phyloP scores from a whole-genome alignment of 768 basidiomycete genomes.

The Postia placenta region DNA sequence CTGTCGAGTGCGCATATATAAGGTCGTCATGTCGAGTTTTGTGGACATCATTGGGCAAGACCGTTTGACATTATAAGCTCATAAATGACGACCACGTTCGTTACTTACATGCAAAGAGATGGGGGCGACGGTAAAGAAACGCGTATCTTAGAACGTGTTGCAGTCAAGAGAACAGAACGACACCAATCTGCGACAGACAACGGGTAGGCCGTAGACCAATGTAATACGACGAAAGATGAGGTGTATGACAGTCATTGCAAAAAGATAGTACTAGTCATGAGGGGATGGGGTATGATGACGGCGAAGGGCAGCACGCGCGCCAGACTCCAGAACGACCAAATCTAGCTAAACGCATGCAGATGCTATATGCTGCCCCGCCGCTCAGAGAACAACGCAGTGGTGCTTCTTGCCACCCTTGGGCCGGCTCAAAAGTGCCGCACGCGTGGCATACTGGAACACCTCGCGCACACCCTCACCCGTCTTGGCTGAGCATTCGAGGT shows the following conservation, averaged over 20 bases:
- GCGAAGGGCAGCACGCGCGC: slow-evolving; percentile 5
- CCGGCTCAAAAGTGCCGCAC: slow-evolving; percentile 76
- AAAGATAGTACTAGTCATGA: slow-evolving; percentile 22
- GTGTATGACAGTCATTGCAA: slow-evolving; percentile 21
- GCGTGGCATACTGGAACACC: slow-evolving; percentile 97
- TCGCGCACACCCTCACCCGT: slow-evolving; percentile 96
- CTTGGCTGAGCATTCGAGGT: slow-evolving; percentile 96
- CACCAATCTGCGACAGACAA: background rate
- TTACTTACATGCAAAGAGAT: slow-evolving; percentile 8
- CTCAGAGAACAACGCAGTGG: slow-evolving; percentile 40
- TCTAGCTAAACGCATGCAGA: background rate
- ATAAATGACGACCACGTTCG: slow-evolving; percentile 3
- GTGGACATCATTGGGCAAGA: too few relatives aligned
- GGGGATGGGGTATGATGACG: slow-evolving; percentile 19
- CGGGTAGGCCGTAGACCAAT: slow-evolving; percentile 13
- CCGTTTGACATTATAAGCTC: slow-evolving; percentile 1
- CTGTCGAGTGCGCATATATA: background rate
- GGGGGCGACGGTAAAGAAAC: background rate
- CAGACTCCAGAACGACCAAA: background rate
- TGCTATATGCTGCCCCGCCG: background rate
- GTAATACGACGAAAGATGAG: slow-evolving; percentile 18
- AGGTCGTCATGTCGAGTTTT: background rate
- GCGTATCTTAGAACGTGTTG: slow-evolving; percentile 2
- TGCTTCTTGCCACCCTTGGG: slow-evolving; percentile 37
- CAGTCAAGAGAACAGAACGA: background rate